Evolutionary conservation across 306 rosid species (phyloP), one percentile per base, ranked within the genome.

Genomic region (Vicia sativa): DNA sequence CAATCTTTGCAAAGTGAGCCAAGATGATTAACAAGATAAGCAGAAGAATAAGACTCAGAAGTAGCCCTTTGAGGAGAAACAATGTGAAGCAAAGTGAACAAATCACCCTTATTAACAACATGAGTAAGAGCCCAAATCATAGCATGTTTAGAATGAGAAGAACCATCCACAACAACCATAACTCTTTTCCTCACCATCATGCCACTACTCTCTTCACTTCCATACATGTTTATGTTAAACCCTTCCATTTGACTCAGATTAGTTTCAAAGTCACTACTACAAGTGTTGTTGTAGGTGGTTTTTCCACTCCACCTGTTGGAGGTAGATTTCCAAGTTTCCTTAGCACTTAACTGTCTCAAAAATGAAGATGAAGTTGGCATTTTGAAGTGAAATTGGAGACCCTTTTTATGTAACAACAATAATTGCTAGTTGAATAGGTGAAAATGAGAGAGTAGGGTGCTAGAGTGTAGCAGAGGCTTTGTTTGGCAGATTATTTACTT

Each of bases 71-170:
- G 50, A 18, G 82, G 79, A 76, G 91, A 84, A 34, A 90, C 65
- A 44, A 93, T 63, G 34, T 82, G 92, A 75, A 93, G 99, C 4
- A 93, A 91, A 61, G 99, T 87, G 14, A 93, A 80, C 70, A 91
- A 71, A 81, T 93, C 99, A 68, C 85, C 87, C 95, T 82, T 88
- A 48, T 85, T 83, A 21, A 79, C 96, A 0, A 86, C 80, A 79
- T 93, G 91, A 2, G 92, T 86, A 60, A 93, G 95, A 8, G 99
- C 97, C 99, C 99, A 93, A 81, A 88, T 72, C 84, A 91, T 82
- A 35, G 99, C 99, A 80, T 88, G 95, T 63, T 81, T 90, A 39
- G 99, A 88, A 63, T 88, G 87, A 13, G 89, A 74, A 37, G 90
- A 56, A 3, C 71, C 84, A 79, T 93, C 99, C 73, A 93, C 92